phyloP scores from a whole-genome alignment of 108 stramenopile species.

The Skeletonema marinoi region DNA sequence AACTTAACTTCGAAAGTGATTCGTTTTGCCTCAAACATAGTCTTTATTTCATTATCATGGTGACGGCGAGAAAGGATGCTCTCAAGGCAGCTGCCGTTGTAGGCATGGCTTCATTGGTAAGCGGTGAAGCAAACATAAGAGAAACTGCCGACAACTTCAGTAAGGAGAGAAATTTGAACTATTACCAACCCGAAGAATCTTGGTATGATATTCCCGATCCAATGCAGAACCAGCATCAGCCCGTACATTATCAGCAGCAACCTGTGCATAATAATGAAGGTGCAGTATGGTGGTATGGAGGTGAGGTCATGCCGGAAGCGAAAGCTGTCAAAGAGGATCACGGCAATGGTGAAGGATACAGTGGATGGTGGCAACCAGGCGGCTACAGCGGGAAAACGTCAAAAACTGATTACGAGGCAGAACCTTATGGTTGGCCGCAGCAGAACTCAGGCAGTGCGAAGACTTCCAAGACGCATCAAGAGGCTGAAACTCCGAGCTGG shows the following conservation, averaged over 20 bases:
- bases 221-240: neutral
- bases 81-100: neutral
- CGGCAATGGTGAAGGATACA: neutral
- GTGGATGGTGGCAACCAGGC: neutral
- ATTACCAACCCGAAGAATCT: neutral
- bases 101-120: conserved; percentile 1
- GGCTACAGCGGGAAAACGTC: neutral
- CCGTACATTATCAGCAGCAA: neutral
- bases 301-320: neutral
- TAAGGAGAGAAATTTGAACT: neutral
- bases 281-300: neutral
- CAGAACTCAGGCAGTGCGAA: too few relatives aligned
- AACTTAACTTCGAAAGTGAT: neutral
- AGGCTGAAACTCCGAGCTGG: too few relatives aligned
- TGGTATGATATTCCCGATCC: conserved; percentile 1
- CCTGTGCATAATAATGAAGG: neutral
- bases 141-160: neutral
- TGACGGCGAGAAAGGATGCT: neutral
- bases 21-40: neutral
- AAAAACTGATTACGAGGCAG: neutral
- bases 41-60: neutral
- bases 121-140: neutral
- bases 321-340: neutral
- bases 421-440: too few relatives aligned
- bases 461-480: too few relatives aligned